phyloP scores from a whole-genome alignment of 208 protist genomes.

The Crithidia mellificae region DNA sequence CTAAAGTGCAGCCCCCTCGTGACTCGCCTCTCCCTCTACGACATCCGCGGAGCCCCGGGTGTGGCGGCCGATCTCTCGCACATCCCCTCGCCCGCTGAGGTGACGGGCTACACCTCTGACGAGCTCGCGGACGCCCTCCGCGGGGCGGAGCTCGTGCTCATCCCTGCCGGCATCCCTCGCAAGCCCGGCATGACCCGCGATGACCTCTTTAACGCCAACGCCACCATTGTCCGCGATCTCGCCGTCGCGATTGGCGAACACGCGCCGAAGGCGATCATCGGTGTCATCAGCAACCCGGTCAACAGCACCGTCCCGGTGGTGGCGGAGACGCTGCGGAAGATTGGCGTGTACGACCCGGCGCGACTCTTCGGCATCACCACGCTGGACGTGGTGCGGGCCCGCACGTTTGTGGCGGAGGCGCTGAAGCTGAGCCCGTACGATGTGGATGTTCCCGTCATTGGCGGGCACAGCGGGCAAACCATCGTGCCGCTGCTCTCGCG shows the following conservation, averaged over 20 bases:
- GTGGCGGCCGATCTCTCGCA: slow-evolving; percentile 91
- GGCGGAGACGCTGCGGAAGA: slow-evolving; percentile 89
- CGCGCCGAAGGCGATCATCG: slow-evolving; percentile 92
- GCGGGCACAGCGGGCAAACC: slow-evolving; percentile 93
- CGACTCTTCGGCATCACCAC: slow-evolving; percentile 93
- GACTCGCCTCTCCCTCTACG: slow-evolving; percentile 86
- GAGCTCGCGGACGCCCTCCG: slow-evolving; percentile 72
- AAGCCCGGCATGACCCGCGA: slow-evolving; percentile 97
- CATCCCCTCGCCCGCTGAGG: slow-evolving; percentile 79
- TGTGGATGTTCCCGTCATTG: slow-evolving; percentile 88
- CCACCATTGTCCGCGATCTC: slow-evolving; percentile 87
- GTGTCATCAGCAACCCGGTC: slow-evolving; percentile 94
- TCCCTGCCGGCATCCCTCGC: slow-evolving; percentile 94
- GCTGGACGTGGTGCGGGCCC: slow-evolving; percentile 84
- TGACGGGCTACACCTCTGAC: slow-evolving; percentile 67
- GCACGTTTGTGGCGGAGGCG: slow-evolving; percentile 78
- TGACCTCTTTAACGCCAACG: slow-evolving; percentile 96
- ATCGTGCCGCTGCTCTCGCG: slow-evolving; percentile 93
- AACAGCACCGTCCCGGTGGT: slow-evolving; percentile 96
- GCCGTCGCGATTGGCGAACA: slow-evolving; percentile 71
- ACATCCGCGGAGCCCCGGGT: slow-evolving; percentile 82
- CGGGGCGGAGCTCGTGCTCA: slow-evolving; percentile 88
- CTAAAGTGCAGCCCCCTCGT: slow-evolving; percentile 87
- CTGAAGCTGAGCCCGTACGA: slow-evolving; percentile 55
- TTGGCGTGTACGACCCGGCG: slow-evolving; percentile 80